phyloP scores from a whole-genome alignment of 352 stramenopile species.

The Pythium plurisporium region DNA sequence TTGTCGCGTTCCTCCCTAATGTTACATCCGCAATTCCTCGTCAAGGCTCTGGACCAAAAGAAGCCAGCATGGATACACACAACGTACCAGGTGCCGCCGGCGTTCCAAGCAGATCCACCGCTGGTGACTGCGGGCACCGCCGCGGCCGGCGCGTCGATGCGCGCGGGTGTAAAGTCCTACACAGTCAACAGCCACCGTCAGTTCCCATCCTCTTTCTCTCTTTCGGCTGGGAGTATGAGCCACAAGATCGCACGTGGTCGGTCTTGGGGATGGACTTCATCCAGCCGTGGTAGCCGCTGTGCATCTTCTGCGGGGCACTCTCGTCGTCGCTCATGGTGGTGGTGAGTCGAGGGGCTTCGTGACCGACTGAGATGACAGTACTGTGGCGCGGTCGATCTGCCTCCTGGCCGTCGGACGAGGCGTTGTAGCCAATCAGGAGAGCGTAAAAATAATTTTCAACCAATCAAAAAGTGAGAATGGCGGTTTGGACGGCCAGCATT shows the following conservation, averaged over 20 bases:
- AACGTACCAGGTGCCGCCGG: slow-evolving; percentile 68
- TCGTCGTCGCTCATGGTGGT: slow-evolving; percentile 52
- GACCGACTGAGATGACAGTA: background rate
- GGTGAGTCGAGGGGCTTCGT: background rate
- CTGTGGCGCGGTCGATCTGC: background rate
- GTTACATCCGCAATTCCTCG: no score
- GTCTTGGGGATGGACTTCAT: slow-evolving; percentile 86
- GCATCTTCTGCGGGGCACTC: slow-evolving; percentile 50
- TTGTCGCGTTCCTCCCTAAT: slow-evolving; percentile 83
- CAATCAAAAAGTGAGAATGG: slow-evolving; percentile 6
- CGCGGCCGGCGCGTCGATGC: slow-evolving; percentile 40
- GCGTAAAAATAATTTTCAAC: background rate
- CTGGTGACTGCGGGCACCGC: slow-evolving; percentile 16
- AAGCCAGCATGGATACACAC: no score
- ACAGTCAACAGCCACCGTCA: no score
- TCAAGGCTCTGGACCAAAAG: no score
- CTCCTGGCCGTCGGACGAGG: no score
- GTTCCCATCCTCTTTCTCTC: background rate
- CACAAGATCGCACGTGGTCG: slow-evolving; percentile 34
- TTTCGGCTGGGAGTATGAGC: background rate
- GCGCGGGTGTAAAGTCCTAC: slow-evolving; percentile 77
- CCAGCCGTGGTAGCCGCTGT: slow-evolving; percentile 83
- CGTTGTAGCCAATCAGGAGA: background rate
- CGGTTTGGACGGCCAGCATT: background rate
- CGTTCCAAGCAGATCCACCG: slow-evolving; percentile 75